Percentiles rank a stretch among this genome's conserved stretches.
phyloP scores from a whole-genome alignment of 2,329 filamentous ascomycete species.

The Trichocomaceae sp. region DNA sequence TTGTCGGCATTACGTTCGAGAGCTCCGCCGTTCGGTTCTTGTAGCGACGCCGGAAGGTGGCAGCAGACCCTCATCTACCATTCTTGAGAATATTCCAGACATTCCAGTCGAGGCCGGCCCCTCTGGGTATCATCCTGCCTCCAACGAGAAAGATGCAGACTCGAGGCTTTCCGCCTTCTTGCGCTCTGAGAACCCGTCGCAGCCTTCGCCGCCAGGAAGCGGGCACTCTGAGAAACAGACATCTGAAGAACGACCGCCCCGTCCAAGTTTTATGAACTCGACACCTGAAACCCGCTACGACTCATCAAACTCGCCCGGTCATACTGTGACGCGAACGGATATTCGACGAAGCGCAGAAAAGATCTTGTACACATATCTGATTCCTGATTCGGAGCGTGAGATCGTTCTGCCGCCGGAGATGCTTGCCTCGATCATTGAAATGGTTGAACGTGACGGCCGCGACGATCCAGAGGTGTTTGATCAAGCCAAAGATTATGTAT shows the following conservation, averaged over 20 bases:
- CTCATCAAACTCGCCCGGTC: conserved; percentile 68
- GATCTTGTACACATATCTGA: conserved; percentile 94
- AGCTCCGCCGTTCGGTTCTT: conserved; percentile 85
- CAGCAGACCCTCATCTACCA: conserved; percentile 77
- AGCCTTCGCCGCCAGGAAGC: conserved; percentile 51
- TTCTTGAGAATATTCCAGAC: conserved; percentile 68
- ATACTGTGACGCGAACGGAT: conserved; percentile 80
- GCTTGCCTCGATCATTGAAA: conserved; percentile 72
- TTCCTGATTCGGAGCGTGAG: conserved; percentile 92
- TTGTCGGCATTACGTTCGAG: conserved; percentile 90
- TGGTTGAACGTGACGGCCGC: conserved; percentile 83
- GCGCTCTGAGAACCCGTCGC: conserved; percentile 49
- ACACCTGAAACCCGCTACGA: conserved; percentile 60
- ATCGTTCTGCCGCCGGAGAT: conserved; percentile 88
- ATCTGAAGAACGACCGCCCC: conserved; percentile 44
- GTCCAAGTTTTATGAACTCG: conserved; percentile 57
- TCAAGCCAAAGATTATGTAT: conserved; percentile 96
- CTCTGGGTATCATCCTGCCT: conserved; percentile 52
- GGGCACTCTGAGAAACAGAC: conserved; percentile 39
- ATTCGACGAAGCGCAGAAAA: conserved; percentile 92
- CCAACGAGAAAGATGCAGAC: conserved; percentile 72
- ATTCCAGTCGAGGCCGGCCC: conserved; percentile 42
- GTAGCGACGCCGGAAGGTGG: conserved; percentile 77
- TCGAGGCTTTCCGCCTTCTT: conserved; percentile 88
- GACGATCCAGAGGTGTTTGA: conserved; percentile 98